These are phyloP conservation scores for Helminthosporium solani DNA, from an alignment of 2,329 filamentous ascomycete genomes.

Conservation along the genomic window DNA sequence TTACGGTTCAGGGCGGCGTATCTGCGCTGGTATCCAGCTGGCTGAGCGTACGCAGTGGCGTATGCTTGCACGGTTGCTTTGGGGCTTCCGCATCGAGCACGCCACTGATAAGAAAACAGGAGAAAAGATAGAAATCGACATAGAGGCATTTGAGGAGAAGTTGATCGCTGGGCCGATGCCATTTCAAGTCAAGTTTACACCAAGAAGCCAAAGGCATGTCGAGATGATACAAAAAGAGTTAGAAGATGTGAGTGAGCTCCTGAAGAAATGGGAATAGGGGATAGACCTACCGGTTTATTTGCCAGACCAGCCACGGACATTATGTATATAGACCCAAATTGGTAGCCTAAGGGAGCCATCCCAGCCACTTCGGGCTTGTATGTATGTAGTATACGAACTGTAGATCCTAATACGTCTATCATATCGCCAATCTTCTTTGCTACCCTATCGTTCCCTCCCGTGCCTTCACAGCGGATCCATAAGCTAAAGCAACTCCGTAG, in stretches of 20 bases:
- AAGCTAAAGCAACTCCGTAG: too few species aligned
- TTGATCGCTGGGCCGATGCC: slow-evolving; percentile 48
- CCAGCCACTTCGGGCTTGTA: too few species aligned
- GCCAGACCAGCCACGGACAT: too few species aligned
- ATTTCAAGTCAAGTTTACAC: slow-evolving; percentile 54
- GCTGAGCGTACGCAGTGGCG: slow-evolving; percentile 52
- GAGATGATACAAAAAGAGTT: slow-evolving; percentile 36
- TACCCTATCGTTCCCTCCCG: too few species aligned
- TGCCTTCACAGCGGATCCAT: too few species aligned
- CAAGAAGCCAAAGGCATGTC: slow-evolving; percentile 43
- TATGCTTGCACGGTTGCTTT: slow-evolving; percentile 45
- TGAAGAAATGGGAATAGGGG: slow-evolving; percentile 22
- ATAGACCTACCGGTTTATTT: too few species aligned
- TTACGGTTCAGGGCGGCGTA: slow-evolving; percentile 52
- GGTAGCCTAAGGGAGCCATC: too few species aligned
- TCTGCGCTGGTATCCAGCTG: slow-evolving; percentile 55
- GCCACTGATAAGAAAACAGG: slow-evolving; percentile 41
- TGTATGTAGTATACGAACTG: too few species aligned
- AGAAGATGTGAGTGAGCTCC: slow-evolving; percentile 22
- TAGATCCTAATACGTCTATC: too few species aligned
- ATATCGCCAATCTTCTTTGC: too few species aligned
- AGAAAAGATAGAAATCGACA: slow-evolving; percentile 42
- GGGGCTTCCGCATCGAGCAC: slow-evolving; percentile 50
- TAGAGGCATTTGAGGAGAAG: slow-evolving; percentile 34
- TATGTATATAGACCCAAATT: too few species aligned